Conservation (phyloP, 2,329 filamentous ascomycete genomes). For the Cladosporium sphaerospermum region DNA sequence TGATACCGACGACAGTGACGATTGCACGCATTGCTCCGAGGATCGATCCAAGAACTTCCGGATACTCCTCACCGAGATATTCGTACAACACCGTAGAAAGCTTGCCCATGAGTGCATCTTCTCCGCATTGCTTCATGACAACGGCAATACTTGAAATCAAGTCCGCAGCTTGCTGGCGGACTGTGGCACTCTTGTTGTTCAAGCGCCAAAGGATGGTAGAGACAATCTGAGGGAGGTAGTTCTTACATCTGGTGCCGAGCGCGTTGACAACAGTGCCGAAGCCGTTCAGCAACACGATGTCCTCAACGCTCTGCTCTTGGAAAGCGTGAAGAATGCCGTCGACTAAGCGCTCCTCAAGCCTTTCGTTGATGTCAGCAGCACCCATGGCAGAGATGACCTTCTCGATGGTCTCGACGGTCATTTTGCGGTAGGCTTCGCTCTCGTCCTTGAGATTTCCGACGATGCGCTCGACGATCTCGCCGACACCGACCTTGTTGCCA, state of each 20-base stretch:
- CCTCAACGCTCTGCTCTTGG: constrained; percentile 96
- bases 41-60: constrained; percentile 94
- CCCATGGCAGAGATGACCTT: constrained; percentile 91
- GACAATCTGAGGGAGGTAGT: constrained; percentile 93
- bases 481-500: constrained; percentile 93
- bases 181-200: constrained; percentile 96
- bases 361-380: constrained; percentile 86
- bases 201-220: constrained; percentile 92
- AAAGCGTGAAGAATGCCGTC: constrained; percentile 94
- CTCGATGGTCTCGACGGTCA: constrained; percentile 97
- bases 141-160: constrained; percentile 94
- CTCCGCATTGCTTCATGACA: constrained; percentile 98
- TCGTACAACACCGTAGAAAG: constrained; percentile 93
- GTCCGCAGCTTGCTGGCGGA: constrained; percentile 93
- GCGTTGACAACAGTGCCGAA: constrained; percentile 98
- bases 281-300: constrained; percentile 91
- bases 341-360: constrained; percentile 86
- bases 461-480: constrained; percentile 88
- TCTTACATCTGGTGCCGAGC: constrained; percentile 86
- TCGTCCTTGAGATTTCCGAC: constrained; percentile 97
- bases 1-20: constrained; percentile 95
- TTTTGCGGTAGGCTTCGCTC: constrained; percentile 95
- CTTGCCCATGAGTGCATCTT: constrained; percentile 93
- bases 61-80: constrained; percentile 97
- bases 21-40: constrained; percentile 91